A percentile compares a stretch with the other conserved stretches of the same genome.
These are phyloP conservation scores for Globisporangium apiculatum DNA, from an alignment of 352 stramenopile species.

Conservation along the genomic window DNA sequence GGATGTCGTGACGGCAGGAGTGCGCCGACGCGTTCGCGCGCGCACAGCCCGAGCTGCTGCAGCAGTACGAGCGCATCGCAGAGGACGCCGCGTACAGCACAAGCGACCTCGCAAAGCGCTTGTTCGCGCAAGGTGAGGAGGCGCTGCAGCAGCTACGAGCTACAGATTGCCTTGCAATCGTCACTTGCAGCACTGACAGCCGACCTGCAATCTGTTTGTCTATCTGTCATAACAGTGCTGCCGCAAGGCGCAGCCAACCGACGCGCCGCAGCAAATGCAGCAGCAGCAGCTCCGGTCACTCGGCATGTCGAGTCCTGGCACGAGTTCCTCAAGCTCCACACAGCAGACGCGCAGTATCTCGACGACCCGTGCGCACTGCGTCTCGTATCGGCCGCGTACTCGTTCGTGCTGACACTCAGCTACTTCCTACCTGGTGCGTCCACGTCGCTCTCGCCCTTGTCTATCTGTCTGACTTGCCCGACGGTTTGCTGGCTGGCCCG, in stretches of 20 bases:
- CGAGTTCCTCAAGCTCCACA: constrained; percentile 38
- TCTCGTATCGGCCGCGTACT: constrained; percentile 62
- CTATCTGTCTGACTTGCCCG: background rate
- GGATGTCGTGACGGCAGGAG: constrained; percentile 10
- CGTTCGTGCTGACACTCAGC: constrained; percentile 58
- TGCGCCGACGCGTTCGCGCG: constrained; percentile 24
- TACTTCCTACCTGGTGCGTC: constrained; percentile 28
- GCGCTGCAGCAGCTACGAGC: background rate
- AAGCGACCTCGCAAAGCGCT: constrained; percentile 22
- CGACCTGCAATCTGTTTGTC: background rate
- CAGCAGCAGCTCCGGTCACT: background rate
- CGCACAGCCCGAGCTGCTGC: constrained; percentile 19
- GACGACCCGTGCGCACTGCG: constrained; percentile 24
- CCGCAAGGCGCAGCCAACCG: background rate
- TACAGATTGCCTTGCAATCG: too few species aligned
- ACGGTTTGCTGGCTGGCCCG: too few species aligned
- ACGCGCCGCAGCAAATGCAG: background rate
- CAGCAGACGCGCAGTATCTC: constrained; percentile 23
- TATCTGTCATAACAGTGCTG: constrained; percentile 4
- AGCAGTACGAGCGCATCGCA: constrained; percentile 31
- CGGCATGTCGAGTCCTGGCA: constrained; percentile 25
- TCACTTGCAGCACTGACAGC: too few species aligned
- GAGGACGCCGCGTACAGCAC: constrained; percentile 35
- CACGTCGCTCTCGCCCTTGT: background rate
- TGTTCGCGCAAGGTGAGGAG: constrained; percentile 38